Evolutionary conservation across 2,329 filamentous ascomycete species (phyloP), one percentile per base, ranked within the genome.

Genomic region (Cryphonectria nitschkei): DNA sequence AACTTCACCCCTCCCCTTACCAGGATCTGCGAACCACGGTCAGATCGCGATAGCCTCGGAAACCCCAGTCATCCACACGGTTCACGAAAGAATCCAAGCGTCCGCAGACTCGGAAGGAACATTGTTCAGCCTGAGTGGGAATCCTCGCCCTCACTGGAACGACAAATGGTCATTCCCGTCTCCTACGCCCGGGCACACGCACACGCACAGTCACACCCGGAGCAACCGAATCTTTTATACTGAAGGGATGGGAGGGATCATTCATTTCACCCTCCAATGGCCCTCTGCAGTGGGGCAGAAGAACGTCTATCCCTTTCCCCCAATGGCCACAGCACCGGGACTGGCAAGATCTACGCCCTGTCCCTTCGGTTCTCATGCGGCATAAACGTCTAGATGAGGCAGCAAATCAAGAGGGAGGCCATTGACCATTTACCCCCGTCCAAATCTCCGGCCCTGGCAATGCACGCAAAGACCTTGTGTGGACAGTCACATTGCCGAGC

Each of bases 391-490:
- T 13, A 70, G 63, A 63, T 52, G 37, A 67, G 34, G 34, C 41
- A 37, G 56, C 67, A 65, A 67, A 56, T 70, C 56, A 67, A 67
- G 62, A 61, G 58, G 43, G 7, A 29, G 56, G 26, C 32, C 56
- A 9, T 22, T 11, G 41, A 22, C 14, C 50, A 3, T 46, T 43
- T 56, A 26, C 68, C 65, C 68, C 46, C 37, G 26, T 43, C 58
- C 58, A 56, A 70, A 70, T 70, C 58, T 70, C 68, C 68, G 68
- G 60, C 58, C 64, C 68, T 50, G 60, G 68, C 22, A 66, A 50
- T 26, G 43, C 66, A 26, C 58, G 22, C 34, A 37, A 34, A 61
- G 13, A n/a, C 1, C 29, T 6, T 50, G 46, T 41, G 61, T 63
- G 58, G 14, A 68, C 32, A 26, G 50, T 16, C 13, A 22, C 11